Evolutionary conservation across 805 yeast genomes (phyloP).

Genomic region (Kluyveromyces siamensis): DNA sequence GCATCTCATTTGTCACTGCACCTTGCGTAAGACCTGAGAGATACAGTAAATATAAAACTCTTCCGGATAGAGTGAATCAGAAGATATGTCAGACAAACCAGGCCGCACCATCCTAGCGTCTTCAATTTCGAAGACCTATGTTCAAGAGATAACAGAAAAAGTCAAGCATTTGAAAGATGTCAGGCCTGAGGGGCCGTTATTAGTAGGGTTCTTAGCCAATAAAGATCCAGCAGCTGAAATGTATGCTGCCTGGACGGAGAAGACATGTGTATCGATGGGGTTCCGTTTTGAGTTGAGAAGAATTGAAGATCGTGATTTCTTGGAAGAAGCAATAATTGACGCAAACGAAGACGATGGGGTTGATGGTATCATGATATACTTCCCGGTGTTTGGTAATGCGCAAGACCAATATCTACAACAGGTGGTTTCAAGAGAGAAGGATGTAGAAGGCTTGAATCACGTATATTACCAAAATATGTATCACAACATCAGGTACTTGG

Average conservation of each 20-base stretch:
- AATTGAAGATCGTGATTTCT: conserved; percentile 63
- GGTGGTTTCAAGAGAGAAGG: conserved; percentile 82
- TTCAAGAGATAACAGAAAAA: conserved; percentile 57
- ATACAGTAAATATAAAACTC: too few species aligned
- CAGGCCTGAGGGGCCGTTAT: conserved; percentile 47
- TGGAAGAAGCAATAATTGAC: conserved; percentile 72
- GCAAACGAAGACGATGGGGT: conserved; percentile 73
- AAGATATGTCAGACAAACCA: conserved; percentile 29
- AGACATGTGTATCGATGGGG: conserved; percentile 80
- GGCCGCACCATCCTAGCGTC: conserved; percentile 84
- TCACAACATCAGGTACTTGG: conserved; percentile 83
- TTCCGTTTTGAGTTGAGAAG: conserved; percentile 71
- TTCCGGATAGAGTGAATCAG: not conserved
- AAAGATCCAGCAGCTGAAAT: conserved; percentile 89
- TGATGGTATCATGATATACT: conserved; percentile 93
- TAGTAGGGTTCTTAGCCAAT: conserved; percentile 90
- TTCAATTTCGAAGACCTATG: conserved; percentile 72
- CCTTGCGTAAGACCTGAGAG: too few species aligned
- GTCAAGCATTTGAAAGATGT: conserved; percentile 36
- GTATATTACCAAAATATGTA: conserved; percentile 88
- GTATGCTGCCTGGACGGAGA: conserved; percentile 95
- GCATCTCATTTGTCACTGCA: too few species aligned
- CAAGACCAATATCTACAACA: conserved; percentile 96
- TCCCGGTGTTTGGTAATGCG: conserved; percentile 91
- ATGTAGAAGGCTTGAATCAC: conserved; percentile 92